Base-by-base conservation (phyloP, 495 filamentous ascomycete species). In the Echria macrotheca region DNA sequence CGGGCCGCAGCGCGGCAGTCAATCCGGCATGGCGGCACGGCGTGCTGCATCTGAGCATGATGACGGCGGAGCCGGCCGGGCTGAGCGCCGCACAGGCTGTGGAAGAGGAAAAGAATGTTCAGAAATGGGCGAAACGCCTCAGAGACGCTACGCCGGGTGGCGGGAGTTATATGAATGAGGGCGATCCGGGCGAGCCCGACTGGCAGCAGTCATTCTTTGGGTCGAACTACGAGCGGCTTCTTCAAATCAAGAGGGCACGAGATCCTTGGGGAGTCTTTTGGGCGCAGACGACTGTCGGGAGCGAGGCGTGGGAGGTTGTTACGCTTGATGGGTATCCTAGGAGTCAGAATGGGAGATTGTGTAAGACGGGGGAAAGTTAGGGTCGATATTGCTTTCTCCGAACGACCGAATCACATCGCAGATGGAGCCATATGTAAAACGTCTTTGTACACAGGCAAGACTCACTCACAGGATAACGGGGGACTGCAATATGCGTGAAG, bases 141-240 rank as follows among this genome's bases (percentile, higher is more conserved):
- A 45, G 61, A 19, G 59, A 31, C 1, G 52, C 60, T 10, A 53
- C 63, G 9, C 65, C 64, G 2, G 63, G 61, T 2, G 57, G 60
- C 2, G 73, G 73, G 10, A 58, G 64, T 5, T 76, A 75, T 53
- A 47, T 75, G 39, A 74, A 73, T 43, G 73, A 76, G 57, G 72
- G 63, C 5, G 73, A 81, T 57, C 67, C 74, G n/a, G 57, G 65
- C 8, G 76, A 82, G 61, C 76, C 78, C 2, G 55, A 78, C 44
- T 82, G 77, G 71, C 72, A 82, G 64, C 59, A 72, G 59, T 65
- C 69, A 3, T 83, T 80, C 60, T 83, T 73, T 49, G 79, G 79
- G 0, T 35, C 14, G 9, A 69, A 77, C 38, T 83, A 83, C 51
- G 50, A 47, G 5, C 64, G 69, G 3, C 60, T 82, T 44, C 59